phyloP scores from a whole-genome alignment of 2,329 filamentous ascomycete genomes.

The Dichotomopilus funicola region DNA sequence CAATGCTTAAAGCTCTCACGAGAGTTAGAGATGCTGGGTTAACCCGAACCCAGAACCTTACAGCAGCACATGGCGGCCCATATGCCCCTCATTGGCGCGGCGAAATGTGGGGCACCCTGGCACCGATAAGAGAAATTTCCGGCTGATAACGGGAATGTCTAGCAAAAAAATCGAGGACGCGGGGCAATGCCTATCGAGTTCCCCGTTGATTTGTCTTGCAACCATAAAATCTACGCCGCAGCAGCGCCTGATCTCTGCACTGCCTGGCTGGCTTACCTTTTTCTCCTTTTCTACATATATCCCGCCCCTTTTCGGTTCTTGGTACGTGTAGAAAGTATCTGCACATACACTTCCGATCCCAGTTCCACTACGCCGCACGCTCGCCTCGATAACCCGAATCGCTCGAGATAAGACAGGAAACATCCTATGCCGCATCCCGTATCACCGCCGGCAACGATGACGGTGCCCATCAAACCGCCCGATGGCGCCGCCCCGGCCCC shows the following conservation, averaged over 20 bases:
- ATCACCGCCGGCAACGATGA: conserved; percentile 22
- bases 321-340: no score
- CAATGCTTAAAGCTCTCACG: background rate
- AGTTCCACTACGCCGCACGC: background rate
- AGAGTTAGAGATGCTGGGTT: background rate
- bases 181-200: conserved; percentile 1
- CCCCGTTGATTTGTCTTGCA: background rate
- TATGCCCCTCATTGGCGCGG: conserved; percentile 6
- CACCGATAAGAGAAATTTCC: conserved; percentile 3
- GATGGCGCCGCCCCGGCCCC: conserved; percentile 44
- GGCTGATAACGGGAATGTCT: background rate
- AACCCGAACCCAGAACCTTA: background rate
- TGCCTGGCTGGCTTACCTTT: no score
- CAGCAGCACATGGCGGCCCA: background rate
- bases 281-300: no score
- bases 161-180: conserved; percentile 1
- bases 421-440: conserved; percentile 17
- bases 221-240: conserved; percentile 6
- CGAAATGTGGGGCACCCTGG: background rate
- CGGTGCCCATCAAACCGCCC: conserved; percentile 24
- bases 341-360: background rate
- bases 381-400: background rate
- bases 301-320: no score
- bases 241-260: background rate
- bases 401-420: background rate